Base-by-base conservation (phyloP, 352 stramenopile species). In the Phytophthora rubi region DNA sequence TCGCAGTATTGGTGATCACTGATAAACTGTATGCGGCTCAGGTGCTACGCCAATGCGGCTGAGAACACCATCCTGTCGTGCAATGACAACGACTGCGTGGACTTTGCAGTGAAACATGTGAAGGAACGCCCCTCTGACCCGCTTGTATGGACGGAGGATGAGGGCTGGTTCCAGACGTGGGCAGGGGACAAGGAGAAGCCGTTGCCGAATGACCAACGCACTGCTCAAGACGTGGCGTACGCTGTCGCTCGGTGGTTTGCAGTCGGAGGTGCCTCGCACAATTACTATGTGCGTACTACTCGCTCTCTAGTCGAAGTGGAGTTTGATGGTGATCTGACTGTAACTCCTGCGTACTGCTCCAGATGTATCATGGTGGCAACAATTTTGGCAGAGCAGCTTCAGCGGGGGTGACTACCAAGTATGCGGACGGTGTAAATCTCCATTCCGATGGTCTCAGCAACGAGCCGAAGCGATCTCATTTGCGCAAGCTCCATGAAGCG, bases 361-460 rank as follows among this genome's bases (percentile, higher is more conserved):
- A 92, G 82, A 92, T 92, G 85, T 92, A 92, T 51, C 80, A 92
- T 42, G 85, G 85, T 16, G 85, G 85, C 6, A 92, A 92, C 73
- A 92, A 92, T 57, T 92, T 89, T 51, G 85, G 85, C 2, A 83
- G 85, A 32, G 72, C 66, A 32, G 79, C 85, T 0, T 79, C 85
- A 9, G 85, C 82, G 18, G 82, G 82, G n/a, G 85, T 92, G 47
- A 83, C 85, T 4, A 92, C 81, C 4, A 91, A 84, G 74, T 92
- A 92, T 66, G 85, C 85, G 0, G 78, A 92, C 32, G 82, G 81
- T 37, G 85, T 90, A 18, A 92, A 89, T 56, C 53, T 92, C 9
- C 85, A 91, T 62, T 73, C 71, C 0, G 85, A 92, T 59, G 82
- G 82, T 4, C 73, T 92, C 6, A 88, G 81, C 59, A 92, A 92